These are phyloP conservation scores for Malassezia slooffiae DNA, from an alignment of 1,284 basidiomycete species.

Conservation along the genomic window DNA sequence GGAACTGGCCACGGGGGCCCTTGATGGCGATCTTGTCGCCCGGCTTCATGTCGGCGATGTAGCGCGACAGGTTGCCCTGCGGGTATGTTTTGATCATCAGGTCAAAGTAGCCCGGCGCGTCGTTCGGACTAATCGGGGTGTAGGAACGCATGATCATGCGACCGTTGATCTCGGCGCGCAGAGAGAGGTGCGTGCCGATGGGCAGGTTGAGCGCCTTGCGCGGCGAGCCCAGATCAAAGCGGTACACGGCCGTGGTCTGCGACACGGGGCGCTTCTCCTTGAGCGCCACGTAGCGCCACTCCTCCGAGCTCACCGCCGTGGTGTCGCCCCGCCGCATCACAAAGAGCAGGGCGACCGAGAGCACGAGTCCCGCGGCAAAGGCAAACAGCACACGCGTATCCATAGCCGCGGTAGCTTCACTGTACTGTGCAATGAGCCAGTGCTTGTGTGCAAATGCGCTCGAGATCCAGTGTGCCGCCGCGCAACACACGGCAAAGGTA, in stretches of 20 bases:
- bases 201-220: slow-evolving; percentile 78
- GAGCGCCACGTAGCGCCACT: slow-evolving; percentile 73
- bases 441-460: too few species aligned
- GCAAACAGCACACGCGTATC: too few species aligned
- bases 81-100: slow-evolving; percentile 96
- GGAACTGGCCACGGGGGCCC: slow-evolving; percentile 82
- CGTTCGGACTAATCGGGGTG: slow-evolving; percentile 85
- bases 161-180: slow-evolving; percentile 78
- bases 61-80: slow-evolving; percentile 84
- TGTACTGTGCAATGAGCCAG: too few species aligned
- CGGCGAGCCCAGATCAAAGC: slow-evolving; percentile 66
- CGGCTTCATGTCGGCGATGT: slow-evolving; percentile 59
- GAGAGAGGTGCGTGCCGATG: slow-evolving; percentile 88
- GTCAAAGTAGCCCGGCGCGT: slow-evolving; percentile 85
- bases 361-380: too few species aligned
- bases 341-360: slow-evolving; percentile 31
- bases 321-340: too few species aligned
- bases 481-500: slow-evolving; percentile 24
- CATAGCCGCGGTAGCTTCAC: too few species aligned
- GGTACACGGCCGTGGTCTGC: slow-evolving; percentile 88
- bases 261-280: slow-evolving; percentile 71
- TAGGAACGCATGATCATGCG: slow-evolving; percentile 83
- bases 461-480: slow-evolving; percentile 17
- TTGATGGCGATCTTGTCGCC: slow-evolving; percentile 69
- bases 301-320: slow-evolving; percentile 61